A percentile compares a stretch with the other conserved stretches of the same genome.
These are phyloP conservation scores for Gremmenia infestans DNA, from an alignment of 2,329 filamentous ascomycete species.

Conservation along the genomic window DNA sequence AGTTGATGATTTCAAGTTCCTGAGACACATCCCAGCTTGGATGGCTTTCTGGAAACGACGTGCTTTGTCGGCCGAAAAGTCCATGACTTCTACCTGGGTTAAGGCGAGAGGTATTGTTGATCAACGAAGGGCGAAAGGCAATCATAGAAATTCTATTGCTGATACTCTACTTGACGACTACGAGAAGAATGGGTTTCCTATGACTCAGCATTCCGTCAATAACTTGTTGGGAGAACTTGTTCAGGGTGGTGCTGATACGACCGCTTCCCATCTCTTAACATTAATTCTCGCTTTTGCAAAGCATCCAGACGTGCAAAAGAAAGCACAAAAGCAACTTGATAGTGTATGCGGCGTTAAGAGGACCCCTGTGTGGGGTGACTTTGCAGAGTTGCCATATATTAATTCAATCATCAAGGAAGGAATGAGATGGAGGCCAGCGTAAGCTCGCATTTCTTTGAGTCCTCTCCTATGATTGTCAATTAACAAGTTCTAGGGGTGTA, in stretches of 20 bases:
- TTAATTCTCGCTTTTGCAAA: slow-evolving; percentile 31
- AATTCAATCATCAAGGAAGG: no score
- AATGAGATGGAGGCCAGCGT: no score
- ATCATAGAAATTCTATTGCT: background rate
- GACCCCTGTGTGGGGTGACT: no score
- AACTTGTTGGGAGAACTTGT: slow-evolving; percentile 37
- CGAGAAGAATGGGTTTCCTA: no score
- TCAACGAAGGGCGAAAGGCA: background rate
- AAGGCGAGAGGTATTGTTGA: no score
- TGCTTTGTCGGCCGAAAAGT: background rate
- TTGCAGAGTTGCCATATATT: no score
- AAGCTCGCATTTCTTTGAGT: slow-evolving; percentile 9
- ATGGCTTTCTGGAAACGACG: background rate
- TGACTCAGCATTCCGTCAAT: background rate
- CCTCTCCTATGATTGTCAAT: slow-evolving; percentile 30
- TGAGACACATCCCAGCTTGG: slow-evolving; percentile 22
- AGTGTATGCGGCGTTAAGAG: no score
- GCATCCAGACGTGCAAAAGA: no score
- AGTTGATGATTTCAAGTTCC: slow-evolving; percentile 32
- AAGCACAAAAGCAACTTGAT: no score
- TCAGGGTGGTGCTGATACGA: slow-evolving; percentile 35
- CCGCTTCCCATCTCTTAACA: slow-evolving; percentile 28
- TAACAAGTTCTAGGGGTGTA: slow-evolving; percentile 7
- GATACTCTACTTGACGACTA: background rate
- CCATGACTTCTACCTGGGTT: no score